Base-by-base conservation (phyloP, 129 eudicot genomes). In the Solidago caesia region DNA sequence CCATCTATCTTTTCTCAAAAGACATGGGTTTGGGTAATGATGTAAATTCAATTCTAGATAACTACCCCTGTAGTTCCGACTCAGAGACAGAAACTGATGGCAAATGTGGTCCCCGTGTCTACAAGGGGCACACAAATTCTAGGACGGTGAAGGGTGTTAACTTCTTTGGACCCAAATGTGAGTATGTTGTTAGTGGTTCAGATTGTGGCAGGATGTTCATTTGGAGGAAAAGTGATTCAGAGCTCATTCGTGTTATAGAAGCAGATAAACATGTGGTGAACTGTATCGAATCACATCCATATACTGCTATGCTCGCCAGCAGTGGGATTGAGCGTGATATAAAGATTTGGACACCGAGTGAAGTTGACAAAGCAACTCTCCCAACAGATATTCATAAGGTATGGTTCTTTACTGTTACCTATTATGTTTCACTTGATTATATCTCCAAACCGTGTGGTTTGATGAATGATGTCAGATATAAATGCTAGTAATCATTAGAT, bases 161-260 rank as follows among this genome's bases (percentile, higher is more conserved):
- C 63, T 87, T 90, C 73, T 87, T 83, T 80, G 96, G 96, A 59
- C 96, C 96, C 5, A 90, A 79, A 48, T 83, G 91, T 63, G 96
- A 90, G 75, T 90, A 89, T 85, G 90, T 89, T 58, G 87, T 81
- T 59, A 89, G 96, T 66, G 96, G 96, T 69, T 89, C 96, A 48
- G 96, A 90, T 79, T 90, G 96, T 75, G 96, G 96, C 7, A 84
- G 90, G 66, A 87, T 90, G 79, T 90, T 90, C 65, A 87, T 90
- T 41, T 90, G 96, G 96, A 87, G 79, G 75, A 90, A 85, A 81
- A 79, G 79, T 55, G 85, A 79, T 75, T 84, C 87, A 8, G 91
- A 83, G 70, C 89, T 90, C 55, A 8, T 90, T 72, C 89, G 96
- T 75, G 91, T 90, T 64, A 53, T 90, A 82, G 91, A 87, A 75